Conservation (phyloP, 352 stramenopile genomes). For the Sclerospora graminicola region DNA sequence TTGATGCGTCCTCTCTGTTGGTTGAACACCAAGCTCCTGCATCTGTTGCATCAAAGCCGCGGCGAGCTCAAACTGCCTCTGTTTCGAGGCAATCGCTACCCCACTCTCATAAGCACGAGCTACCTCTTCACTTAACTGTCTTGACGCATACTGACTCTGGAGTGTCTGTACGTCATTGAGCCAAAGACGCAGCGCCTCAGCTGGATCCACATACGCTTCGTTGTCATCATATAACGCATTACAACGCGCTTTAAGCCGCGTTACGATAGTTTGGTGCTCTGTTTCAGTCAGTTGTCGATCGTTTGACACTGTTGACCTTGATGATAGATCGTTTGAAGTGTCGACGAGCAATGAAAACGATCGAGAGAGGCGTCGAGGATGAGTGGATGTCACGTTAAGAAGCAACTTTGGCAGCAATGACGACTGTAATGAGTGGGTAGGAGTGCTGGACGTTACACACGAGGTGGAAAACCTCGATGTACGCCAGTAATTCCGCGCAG, state of each 20-base stretch:
- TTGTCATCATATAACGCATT: slow-evolving; percentile 42
- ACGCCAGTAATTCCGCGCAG: not conserved
- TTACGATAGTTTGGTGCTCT: slow-evolving; percentile 18
- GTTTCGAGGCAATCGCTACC: slow-evolving; percentile 63
- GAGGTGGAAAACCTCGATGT: not conserved
- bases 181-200: slow-evolving; percentile 30
- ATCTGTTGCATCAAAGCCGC: slow-evolving; percentile 35
- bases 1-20: slow-evolving; percentile 29
- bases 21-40: slow-evolving; percentile 22
- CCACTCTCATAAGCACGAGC: slow-evolving; percentile 44
- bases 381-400: not conserved
- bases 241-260: slow-evolving; percentile 38
- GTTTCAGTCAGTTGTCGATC: slow-evolving; percentile 4
- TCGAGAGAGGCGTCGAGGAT: not conserved
- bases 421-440: not conserved
- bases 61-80: slow-evolving; percentile 48
- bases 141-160: slow-evolving; percentile 7
- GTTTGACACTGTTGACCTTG: not conserved
- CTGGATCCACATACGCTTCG: slow-evolving; percentile 12
- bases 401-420: slow-evolving; percentile 3
- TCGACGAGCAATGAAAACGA: slow-evolving; percentile 7
- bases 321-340: slow-evolving; percentile 2
- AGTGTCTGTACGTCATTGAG: slow-evolving; percentile 17
- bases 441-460: not conserved
- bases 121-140: slow-evolving; percentile 21